These are phyloP conservation scores for Oryza meyeriana DNA, from an alignment of 176 grass and related monocot species.

Conservation along the genomic window DNA sequence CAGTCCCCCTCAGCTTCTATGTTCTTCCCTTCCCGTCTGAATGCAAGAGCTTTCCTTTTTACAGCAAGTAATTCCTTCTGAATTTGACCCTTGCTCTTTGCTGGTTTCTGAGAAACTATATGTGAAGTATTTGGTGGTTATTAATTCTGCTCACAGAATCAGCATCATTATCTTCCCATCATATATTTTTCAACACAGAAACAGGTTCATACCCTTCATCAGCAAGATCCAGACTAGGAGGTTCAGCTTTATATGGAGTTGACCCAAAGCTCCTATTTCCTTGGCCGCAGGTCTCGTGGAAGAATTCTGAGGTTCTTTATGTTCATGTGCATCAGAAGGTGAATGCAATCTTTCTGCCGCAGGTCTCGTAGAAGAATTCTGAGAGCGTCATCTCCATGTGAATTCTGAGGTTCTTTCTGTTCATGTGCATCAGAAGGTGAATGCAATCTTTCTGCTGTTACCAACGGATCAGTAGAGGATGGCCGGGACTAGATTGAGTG, in stretches of 20 bases:
- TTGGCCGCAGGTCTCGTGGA: no score
- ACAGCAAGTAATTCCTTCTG: constrained; percentile 83
- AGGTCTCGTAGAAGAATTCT: no score
- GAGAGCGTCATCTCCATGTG: constrained; percentile 42
- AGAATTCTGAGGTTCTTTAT: constrained; percentile 31
- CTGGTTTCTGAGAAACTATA: no score
- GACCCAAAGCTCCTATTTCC: no score
- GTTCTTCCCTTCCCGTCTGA: constrained; percentile 70
- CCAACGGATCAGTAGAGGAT: constrained; percentile 23
- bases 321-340: constrained; percentile 24
- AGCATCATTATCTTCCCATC: no score
- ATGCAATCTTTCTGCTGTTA: constrained; percentile 27
- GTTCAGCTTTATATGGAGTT: no score
- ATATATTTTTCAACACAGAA: no score
- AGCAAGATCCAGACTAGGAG: no score
- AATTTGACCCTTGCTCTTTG: constrained; percentile 69
- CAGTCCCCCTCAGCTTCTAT: constrained; percentile 69
- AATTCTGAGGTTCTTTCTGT: constrained; percentile 26
- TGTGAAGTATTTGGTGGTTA: no score
- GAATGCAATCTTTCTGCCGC: constrained; percentile 36
- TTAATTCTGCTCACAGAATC: no score
- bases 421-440: constrained; percentile 28
- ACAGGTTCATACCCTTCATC: no score
- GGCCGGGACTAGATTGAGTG: not conserved
- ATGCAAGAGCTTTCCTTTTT: constrained; percentile 81